Conservation (phyloP, 2,329 filamentous ascomycete species). For the Fusarium nisikadoi region DNA sequence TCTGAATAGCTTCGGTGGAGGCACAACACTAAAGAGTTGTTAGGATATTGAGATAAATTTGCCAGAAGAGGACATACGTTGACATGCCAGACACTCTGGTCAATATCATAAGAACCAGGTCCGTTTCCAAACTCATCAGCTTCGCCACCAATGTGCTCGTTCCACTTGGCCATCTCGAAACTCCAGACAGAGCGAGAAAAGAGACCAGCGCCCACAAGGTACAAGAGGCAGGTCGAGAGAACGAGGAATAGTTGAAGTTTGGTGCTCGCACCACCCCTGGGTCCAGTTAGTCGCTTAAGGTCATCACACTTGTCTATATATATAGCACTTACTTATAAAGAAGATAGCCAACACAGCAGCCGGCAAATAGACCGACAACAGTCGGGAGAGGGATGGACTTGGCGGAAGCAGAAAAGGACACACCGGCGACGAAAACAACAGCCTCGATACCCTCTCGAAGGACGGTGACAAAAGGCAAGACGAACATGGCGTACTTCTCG, state of each 20-base stretch:
- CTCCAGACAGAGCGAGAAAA: conserved; percentile 82
- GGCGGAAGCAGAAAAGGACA: conserved; percentile 80
- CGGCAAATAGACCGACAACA: conserved; percentile 75
- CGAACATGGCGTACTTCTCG: conserved; percentile 87
- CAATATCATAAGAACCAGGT: conserved; percentile 82
- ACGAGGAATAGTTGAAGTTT: conserved; percentile 80
- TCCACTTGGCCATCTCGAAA: conserved; percentile 77
- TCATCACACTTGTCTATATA: too few relatives aligned
- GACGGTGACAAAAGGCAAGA: conserved; percentile 88
- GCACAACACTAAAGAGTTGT: conserved; percentile 73
- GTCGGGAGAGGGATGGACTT: conserved; percentile 82
- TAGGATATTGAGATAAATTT: background rate
- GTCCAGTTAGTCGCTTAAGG: background rate
- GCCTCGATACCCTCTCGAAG: conserved; percentile 87
- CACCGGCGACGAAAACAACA: conserved; percentile 86
- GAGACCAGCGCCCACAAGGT: conserved; percentile 84
- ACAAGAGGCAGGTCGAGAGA: conserved; percentile 82
- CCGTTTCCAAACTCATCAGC: conserved; percentile 64
- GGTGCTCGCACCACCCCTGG: conserved; percentile 55
- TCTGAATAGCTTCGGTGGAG: conserved; percentile 74
- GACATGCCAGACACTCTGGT: conserved; percentile 82
- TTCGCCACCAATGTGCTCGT: conserved; percentile 69
- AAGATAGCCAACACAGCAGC: conserved; percentile 73
- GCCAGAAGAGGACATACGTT: conserved; percentile 64
- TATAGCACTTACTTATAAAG: conserved; percentile 75